A percentile compares a stretch with the other conserved stretches of the same genome.
These are phyloP conservation scores for Wickerhamomyces mucosus DNA, from an alignment of 805 yeast genomes.

Conservation along the genomic window DNA sequence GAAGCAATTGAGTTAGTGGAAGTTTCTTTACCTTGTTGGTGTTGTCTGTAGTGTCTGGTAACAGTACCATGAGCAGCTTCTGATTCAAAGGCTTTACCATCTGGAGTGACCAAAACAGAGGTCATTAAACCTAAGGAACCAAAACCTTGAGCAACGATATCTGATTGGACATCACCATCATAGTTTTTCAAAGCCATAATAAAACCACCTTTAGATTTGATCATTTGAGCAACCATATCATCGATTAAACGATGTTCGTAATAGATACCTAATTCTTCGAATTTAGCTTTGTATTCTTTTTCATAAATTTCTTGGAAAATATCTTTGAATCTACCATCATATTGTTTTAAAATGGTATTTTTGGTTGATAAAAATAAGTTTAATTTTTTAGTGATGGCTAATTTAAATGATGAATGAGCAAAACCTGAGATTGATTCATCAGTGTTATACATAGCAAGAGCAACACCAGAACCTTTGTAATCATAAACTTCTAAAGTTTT, in stretches of 20 bases:
- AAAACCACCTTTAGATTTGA: conserved; percentile 76
- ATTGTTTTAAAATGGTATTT: conserved; percentile 73
- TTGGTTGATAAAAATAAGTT: conserved; percentile 66
- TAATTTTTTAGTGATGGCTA: conserved; percentile 55
- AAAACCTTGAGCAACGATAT: conserved; percentile 81
- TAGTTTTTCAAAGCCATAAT: conserved; percentile 76
- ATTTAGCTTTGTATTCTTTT: conserved; percentile 41
- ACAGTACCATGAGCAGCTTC: conserved; percentile 89
- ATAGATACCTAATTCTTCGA: conserved; percentile 53
- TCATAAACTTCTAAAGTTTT: conserved; percentile 46
- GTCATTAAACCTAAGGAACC: conserved; percentile 83
- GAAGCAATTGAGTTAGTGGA: conserved; percentile 82
- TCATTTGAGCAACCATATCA: conserved; percentile 86
- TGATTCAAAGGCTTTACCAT: conserved; percentile 77
- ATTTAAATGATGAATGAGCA: conserved; percentile 71
- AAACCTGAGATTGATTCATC: conserved; percentile 69
- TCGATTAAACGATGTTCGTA: conserved; percentile 79
- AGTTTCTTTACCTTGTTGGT: conserved; percentile 74
- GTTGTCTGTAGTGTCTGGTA: conserved; percentile 77
- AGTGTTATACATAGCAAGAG: conserved; percentile 76
- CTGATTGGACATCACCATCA: conserved; percentile 82
- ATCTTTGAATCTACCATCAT: conserved; percentile 78
- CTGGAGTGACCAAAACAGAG: conserved; percentile 73
- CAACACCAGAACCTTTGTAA: conserved; percentile 63
- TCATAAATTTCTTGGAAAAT: conserved; percentile 65